A percentile compares a stretch with the other conserved stretches of the same genome.
Evolutionary conservation across 2,329 filamentous ascomycete species (phyloP).

Genomic region (Acrodontium crateriforme): DNA sequence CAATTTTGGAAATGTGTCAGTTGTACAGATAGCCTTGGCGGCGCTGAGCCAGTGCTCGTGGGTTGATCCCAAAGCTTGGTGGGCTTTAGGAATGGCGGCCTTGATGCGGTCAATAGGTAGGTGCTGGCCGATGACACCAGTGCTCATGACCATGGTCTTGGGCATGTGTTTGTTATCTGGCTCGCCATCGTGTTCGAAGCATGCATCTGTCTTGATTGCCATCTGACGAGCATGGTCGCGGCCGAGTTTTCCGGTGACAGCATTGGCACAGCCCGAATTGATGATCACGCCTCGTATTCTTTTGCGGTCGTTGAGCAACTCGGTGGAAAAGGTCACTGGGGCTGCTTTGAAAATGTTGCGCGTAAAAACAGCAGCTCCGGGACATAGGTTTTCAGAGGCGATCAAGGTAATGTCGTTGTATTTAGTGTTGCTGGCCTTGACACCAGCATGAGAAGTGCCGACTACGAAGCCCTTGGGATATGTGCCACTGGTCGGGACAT

Average conservation of each 20-base stretch:
- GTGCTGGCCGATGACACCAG: slow-evolving; percentile 89
- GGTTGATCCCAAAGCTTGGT: slow-evolving; percentile 54
- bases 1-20: slow-evolving; percentile 95
- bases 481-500: slow-evolving; percentile 68
- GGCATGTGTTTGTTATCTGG: slow-evolving; percentile 30
- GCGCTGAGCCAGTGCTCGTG: slow-evolving; percentile 79
- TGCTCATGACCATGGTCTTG: slow-evolving; percentile 91
- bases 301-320: slow-evolving; percentile 43
- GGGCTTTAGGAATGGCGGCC: slow-evolving; percentile 63
- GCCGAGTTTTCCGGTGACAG: slow-evolving; percentile 82
- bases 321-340: slow-evolving; percentile 72
- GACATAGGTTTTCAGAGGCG: slow-evolving; percentile 71
- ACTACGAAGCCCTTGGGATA: slow-evolving; percentile 86
- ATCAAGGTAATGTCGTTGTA: slow-evolving; percentile 86
- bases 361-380: slow-evolving; percentile 86
- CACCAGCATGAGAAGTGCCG: slow-evolving; percentile 77
- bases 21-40: slow-evolving; percentile 90
- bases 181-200: slow-evolving; percentile 30
- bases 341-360: slow-evolving; percentile 98
- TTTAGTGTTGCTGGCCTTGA: slow-evolving; percentile 83
- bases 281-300: slow-evolving; percentile 73
- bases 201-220: slow-evolving; percentile 62
- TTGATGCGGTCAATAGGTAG: slow-evolving; percentile 87
- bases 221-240: slow-evolving; percentile 78
- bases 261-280: slow-evolving; percentile 95